Evolutionary conservation across 495 filamentous ascomycete species (phyloP), one percentile per base, ranked within the genome.

Genomic region (Antarctomyces pellizariae): DNA sequence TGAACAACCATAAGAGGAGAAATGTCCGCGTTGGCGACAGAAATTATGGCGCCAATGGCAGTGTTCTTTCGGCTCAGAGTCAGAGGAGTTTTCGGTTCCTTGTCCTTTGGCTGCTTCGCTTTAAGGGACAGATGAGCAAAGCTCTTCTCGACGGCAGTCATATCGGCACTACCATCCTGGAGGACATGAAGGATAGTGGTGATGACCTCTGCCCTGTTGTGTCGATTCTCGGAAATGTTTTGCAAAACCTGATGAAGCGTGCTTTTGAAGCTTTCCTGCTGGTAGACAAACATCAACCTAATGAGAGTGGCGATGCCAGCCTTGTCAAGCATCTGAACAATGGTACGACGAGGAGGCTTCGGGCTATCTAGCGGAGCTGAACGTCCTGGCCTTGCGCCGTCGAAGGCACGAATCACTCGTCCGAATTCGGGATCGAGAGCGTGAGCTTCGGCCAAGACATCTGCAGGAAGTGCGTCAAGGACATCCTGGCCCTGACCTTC

Each of bases 311-410:
- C 86, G 44, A 99, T 69, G 14, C 86, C 86, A 29, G 82, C 62
- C 45, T 90, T 93, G 50, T 99, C 89, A 3, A 95, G 65, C 71
- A 95, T 90, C 48, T 99, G 86, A 16, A 91, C 70, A 26, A 79
- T 72, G 13, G 75, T 71, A 39, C 70, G 69, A 30, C 78, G 64
- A 36, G 71, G 66, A 13, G 67, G 59, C 48, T 90, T 89, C 16
- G 57, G 51, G 16, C 28, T 38, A 9, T 45, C 50, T 6, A 35
- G 36, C 11, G 27, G 12, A 37, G 29, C 28, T 39, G 41, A 2
- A 37, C 35, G 3, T n/a, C n/a, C n/a, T n/a, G n/a, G n/a, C n/a
- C n/a, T n/a, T 5, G 18, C 15, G 16, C 31, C 39, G 10, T 15
- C 34, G 3, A 22, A 22, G 5, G 11, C 26, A 8, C 7, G 9